Conservation (phyloP, 495 filamentous ascomycete genomes). For the Apodospora peruviana region DNA sequence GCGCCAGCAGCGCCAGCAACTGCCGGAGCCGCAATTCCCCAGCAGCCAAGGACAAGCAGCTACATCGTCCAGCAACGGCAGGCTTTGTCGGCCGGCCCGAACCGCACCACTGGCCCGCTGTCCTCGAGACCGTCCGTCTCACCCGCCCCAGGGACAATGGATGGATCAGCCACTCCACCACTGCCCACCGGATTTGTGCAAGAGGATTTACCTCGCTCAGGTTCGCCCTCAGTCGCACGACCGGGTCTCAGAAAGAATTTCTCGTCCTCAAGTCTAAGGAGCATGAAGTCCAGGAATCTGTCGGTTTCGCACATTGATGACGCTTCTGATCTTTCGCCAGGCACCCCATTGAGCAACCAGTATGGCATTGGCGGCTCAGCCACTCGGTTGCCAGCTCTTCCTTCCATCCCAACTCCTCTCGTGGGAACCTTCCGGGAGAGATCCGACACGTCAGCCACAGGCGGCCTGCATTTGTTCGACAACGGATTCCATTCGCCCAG, state of each 20-base stretch:
- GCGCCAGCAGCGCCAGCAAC: constrained; percentile 27
- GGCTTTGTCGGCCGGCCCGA: constrained; percentile 36
- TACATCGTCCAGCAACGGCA: constrained; percentile 43
- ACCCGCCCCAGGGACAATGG: constrained; percentile 17
- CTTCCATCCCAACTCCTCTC: constrained; percentile 66
- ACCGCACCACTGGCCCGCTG: constrained; percentile 16
- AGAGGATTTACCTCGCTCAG: constrained; percentile 30
- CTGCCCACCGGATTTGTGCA: constrained; percentile 25
- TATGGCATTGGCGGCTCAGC: constrained; percentile 49
- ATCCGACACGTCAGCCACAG: constrained; percentile 47
- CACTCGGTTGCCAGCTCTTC: constrained; percentile 42
- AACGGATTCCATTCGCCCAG: constrained; percentile 73
- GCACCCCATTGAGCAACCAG: constrained; percentile 62
- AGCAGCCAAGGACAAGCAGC: constrained; percentile 37
- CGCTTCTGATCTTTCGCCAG: constrained; percentile 59
- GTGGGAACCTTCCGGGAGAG: constrained; percentile 49
- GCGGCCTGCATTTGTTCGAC: constrained; percentile 79
- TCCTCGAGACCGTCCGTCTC: constrained; percentile 30
- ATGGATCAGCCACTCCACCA: constrained; percentile 21
- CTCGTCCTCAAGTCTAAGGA: constrained; percentile 70
- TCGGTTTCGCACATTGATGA: constrained; percentile 69
- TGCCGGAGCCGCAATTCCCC: constrained; percentile 34
- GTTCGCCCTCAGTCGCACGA: constrained; percentile 33
- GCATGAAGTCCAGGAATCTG: constrained; percentile 64
- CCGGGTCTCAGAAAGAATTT: constrained; percentile 67